Conservation (phyloP, 2,329 filamentous ascomycete genomes). For the Nannizzia gypsea region DNA sequence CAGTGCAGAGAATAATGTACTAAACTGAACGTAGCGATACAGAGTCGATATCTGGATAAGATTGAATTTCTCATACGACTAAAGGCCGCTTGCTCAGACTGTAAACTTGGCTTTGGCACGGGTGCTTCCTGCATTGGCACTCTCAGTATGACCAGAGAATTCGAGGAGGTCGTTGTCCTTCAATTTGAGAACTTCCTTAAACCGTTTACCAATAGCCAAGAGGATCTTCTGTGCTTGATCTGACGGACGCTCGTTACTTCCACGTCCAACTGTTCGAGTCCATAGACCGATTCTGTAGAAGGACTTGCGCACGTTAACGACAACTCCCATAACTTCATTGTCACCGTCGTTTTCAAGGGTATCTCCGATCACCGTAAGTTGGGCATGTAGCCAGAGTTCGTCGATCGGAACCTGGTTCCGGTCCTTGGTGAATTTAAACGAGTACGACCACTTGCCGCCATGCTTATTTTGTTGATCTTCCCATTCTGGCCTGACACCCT, state of each 20-base stretch:
- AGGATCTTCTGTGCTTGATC: slow-evolving; percentile 82
- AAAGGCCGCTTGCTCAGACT: slow-evolving; percentile 44
- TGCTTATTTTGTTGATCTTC: slow-evolving; percentile 98
- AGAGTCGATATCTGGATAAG: not conserved
- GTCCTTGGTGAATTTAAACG: slow-evolving; percentile 62
- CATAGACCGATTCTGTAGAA: slow-evolving; percentile 97
- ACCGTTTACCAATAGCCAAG: slow-evolving; percentile 69
- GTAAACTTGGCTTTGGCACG: slow-evolving; percentile 89
- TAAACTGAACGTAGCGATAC: not conserved
- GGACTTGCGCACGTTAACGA: slow-evolving; percentile 95
- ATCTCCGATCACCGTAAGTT: slow-evolving; percentile 93
- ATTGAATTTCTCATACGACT: not conserved
- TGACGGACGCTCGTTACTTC: slow-evolving; percentile 59
- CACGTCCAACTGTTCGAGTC: slow-evolving; percentile 89
- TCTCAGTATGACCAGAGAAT: slow-evolving; percentile 94
- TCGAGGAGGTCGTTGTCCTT: slow-evolving; percentile 68
- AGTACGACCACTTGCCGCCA: slow-evolving; percentile 97
- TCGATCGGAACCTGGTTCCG: slow-evolving; percentile 88
- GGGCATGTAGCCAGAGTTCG: slow-evolving; percentile 90
- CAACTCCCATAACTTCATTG: slow-evolving; percentile 97
- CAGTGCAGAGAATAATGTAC: not conserved
- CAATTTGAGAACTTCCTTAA: slow-evolving; percentile 85
- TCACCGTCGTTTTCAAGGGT: slow-evolving; percentile 88
- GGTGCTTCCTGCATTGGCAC: slow-evolving; percentile 82
- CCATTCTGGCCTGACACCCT: slow-evolving; percentile 93